Evolutionary conservation across 176 grass and related monocot species (phyloP), one percentile per base, ranked within the genome.

Genomic region (Leersia perrieri): DNA sequence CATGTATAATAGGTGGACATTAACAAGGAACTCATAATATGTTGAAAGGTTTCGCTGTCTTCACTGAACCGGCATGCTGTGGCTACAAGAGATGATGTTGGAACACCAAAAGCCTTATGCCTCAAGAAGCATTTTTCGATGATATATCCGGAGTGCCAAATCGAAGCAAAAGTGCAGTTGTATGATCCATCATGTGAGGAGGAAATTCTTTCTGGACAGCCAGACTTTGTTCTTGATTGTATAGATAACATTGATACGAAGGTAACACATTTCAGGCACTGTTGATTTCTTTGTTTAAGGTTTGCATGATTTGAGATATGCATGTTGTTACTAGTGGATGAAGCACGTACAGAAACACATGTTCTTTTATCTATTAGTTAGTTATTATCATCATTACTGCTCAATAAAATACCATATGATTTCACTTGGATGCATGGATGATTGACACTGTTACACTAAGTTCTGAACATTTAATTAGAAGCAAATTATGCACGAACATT

Each of bases 211-310:
- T 93, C 90, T 72, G 96, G 96, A 71, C 70, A 88, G 73, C 96
- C 96, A 72, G 96, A 99, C 69, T 99, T 93, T 86, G 92, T 99
- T 85, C 96, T 99, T 72, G 96, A 99, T 88, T 99, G 96, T 87
- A 99, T 99, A 70, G 90, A 95, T 89, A 98, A 98, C 73, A 98
- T 98, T 57, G 96, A 95, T 86, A 98, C 92, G 0, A 98, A 95
- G 92, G 96, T 98, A 86, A 74, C 6, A 39, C 80, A 33, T 57
- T 57, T 57, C 51, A 57, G 51, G 23, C 6, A 10, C 4, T 3
- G 51, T 51, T 6, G 16, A 6, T 51, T 51, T 51, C 47, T 7
- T 5, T 51, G 5, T 51, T 51, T 51, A 51, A 51, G 47, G 18
- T 51, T 51, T 22, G 2, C 51, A 23, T 57, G 51, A 5, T n/a